A percentile compares a stretch with the other conserved stretches of the same genome.
Evolutionary conservation across 2,329 filamentous ascomycete genomes (phyloP).

Genomic region (Neonectria hederae): DNA sequence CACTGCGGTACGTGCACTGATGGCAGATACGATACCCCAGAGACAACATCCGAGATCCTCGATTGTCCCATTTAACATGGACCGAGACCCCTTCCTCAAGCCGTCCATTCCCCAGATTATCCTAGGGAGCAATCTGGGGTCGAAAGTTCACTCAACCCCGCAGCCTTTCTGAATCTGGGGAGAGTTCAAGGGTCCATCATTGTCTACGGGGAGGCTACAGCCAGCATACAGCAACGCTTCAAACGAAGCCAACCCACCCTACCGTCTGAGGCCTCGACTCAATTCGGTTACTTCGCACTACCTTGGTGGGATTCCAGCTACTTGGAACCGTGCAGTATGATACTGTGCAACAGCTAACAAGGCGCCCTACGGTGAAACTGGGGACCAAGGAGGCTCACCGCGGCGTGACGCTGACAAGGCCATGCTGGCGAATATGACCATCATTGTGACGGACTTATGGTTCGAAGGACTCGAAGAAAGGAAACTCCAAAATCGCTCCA

Average conservation of each 20-base stretch:
- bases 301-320: conserved; percentile 22
- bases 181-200: conserved; percentile 4
- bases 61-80: conserved; percentile 24
- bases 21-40: conserved; percentile 26
- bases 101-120: conserved; percentile 1
- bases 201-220: not conserved
- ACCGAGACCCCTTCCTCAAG: conserved; percentile 13
- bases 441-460: not conserved
- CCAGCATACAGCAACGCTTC: not conserved
- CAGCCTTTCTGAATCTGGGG: conserved; percentile 10
- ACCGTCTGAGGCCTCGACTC: conserved; percentile 22
- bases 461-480: conserved; percentile 3
- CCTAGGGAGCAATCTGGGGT: conserved; percentile 1
- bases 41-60: conserved; percentile 25
- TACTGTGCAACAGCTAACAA: conserved; percentile 20
- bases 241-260: conserved; percentile 14
- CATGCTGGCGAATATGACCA: not conserved
- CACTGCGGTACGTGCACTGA: conserved; percentile 27
- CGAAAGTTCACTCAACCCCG: conserved; percentile 15
- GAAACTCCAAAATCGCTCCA: not conserved
- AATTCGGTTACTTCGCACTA: conserved; percentile 3
- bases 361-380: not conserved
- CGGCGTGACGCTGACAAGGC: conserved; percentile 18
- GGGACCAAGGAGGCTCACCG: conserved; percentile 29
- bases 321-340: conserved; percentile 22